phyloP scores from a whole-genome alignment of 306 rosid genomes.

The Vicia faba region DNA sequence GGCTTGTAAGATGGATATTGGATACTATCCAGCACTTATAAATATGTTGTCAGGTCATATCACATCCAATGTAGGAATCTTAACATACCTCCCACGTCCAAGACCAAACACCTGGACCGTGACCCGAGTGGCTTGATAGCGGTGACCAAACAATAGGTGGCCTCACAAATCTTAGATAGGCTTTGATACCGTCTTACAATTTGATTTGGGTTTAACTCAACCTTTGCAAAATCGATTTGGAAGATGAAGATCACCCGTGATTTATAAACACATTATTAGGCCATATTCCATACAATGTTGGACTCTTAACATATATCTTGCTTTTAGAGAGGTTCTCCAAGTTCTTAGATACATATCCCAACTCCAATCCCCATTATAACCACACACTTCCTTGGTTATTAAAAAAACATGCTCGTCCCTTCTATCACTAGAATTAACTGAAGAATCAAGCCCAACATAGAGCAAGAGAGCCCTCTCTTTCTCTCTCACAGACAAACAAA shows the following conservation, averaged over 20 bases:
- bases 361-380: neutral
- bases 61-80: neutral
- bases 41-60: neutral
- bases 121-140: neutral
- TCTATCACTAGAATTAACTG: neutral
- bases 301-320: neutral
- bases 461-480: slow-evolving; percentile 8
- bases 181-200: neutral
- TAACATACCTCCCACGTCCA: neutral
- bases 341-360: slow-evolving; percentile 5
- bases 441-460: neutral
- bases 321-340: neutral
- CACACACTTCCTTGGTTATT: slow-evolving; percentile 3
- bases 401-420: neutral
- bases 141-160: neutral
- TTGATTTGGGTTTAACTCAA: neutral
- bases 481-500: neutral
- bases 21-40: neutral
- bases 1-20: neutral
- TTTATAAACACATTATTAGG: neutral
- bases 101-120: neutral
- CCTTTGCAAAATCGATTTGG: neutral
- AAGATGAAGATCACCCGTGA: neutral
- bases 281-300: neutral
- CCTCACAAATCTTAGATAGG: neutral